Base-by-base conservation (phyloP, 179 eudicot species). In the Amaranthus tricolor region DNA sequence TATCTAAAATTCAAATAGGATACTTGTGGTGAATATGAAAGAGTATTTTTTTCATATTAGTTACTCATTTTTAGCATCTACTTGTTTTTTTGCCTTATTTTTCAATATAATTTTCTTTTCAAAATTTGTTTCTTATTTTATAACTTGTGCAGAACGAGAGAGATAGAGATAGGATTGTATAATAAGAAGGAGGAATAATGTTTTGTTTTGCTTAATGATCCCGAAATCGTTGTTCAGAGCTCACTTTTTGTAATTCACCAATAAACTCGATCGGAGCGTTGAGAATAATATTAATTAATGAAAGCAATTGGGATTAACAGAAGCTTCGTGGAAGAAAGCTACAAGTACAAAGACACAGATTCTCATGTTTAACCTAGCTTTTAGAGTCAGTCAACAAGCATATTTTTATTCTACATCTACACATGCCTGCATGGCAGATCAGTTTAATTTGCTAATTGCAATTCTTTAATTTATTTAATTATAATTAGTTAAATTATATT, bases 401-500 rank as follows among this genome's bases (percentile, higher is more conserved):
- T 71, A 62, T 62, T 71, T 67, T 71, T 70, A 61, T 49, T 70
- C 58, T 49, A 72, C 62, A 5, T 60, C 66, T 58, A 66, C 79
- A 78, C 81, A 78, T 78, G 81, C 56, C 56, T 77, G 76, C 80
- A 64, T 77, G 80, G 80, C 65, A 62, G 71, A 9, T 43, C 16
- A 49, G 12, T 44, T 12, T 73, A 51, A 24, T 10, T 68, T 5
- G 14, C 24, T 62, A n/a, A 55, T 68, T 59, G 15, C 13, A 5
- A 19, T 15, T 24, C 8, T n/a, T 31, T 31, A 31, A 7, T 62
- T 12, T 62, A 10, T 1, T 31, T 62, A 6, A 15, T 43, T 16
- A 4, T 13, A 8, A 9, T 53, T 53, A 14, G n/a, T 64, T 50
- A 10, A 67, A 13, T 21, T 19, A 11, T n/a, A 51, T 17, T 12